A percentile compares a stretch with the other conserved stretches of the same genome.
Conservation (phyloP, 176 grass and related monocot species). For the Zoysia pacifica region DNA sequence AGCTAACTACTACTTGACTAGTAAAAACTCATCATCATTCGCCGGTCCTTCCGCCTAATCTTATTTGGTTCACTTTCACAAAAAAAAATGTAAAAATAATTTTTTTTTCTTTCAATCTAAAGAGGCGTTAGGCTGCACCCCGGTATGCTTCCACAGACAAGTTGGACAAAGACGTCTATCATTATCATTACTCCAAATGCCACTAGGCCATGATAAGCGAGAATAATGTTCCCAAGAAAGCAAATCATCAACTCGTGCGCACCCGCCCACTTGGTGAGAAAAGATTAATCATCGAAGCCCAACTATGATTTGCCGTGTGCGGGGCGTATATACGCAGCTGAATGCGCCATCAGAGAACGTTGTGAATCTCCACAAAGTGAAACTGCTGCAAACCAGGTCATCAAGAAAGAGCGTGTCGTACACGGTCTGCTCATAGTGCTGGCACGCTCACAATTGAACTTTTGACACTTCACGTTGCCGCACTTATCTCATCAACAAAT, state of each 20-base stretch:
- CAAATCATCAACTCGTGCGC: not conserved
- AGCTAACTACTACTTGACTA: too few species aligned
- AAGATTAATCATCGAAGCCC: not conserved
- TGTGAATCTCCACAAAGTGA: not conserved
- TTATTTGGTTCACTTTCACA: not conserved
- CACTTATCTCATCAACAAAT: not conserved
- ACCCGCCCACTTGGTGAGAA: not conserved
- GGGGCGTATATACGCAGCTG: not conserved
- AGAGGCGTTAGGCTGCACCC: too few species aligned
- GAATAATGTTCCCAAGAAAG: not conserved
- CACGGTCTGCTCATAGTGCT: not conserved
- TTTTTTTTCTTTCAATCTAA: too few species aligned
- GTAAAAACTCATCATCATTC: not conserved
- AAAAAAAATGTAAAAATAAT: too few species aligned
- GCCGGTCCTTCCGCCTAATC: not conserved
- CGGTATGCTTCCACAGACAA: not conserved
- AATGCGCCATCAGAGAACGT: not conserved
- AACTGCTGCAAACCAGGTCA: not conserved
- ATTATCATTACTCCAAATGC: not conserved
- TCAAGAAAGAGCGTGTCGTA: not conserved
- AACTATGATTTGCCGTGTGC: not conserved
- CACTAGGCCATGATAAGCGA: not conserved
- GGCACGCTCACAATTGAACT: not conserved
- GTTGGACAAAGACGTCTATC: not conserved
- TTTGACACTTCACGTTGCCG: not conserved